Evolutionary conservation across 1,284 basidiomycete genomes (phyloP), one percentile per base, ranked within the genome.

Genomic region (Earliella scabrosa): DNA sequence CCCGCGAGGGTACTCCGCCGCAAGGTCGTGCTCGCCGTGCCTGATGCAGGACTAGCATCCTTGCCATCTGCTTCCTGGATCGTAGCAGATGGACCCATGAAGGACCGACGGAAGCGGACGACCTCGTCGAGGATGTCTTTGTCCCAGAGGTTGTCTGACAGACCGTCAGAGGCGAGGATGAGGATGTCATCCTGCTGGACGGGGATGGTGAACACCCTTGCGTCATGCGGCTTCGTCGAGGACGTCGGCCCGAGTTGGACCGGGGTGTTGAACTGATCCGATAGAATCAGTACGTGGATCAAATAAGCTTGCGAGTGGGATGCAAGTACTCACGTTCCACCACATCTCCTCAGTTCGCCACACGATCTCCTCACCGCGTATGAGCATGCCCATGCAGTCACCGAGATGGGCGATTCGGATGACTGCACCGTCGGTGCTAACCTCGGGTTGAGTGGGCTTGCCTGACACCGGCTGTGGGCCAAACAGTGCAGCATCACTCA

Each of bases 331-430:
- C 67, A 86, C 84, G 32, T 77, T 80, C 82, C 95, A 96, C 85
- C 96, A 96, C 89, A 97, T 97, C 74, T 98, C 96, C 52, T 92
- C 85, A 43, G 88, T 93, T 38, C 95, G 82, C 86, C 95, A 97
- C 3, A 90, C 85, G 38, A 97, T 83, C 58, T 87, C 80, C 14
- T 90, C 88, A 4, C 82, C 82, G 6, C 94, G 83, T 26, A 97
- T 85, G 38, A 97, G 80, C 80, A 94, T 88, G 21, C 92, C 86
- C 80, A 90, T 88, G 69, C 93, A 97, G 71, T 98, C 96, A 20
- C 96, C 96, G 8, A 98, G 73, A 67, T 98, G 95, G 1, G 95
- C 96, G 31, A 98, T 88, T 50, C 88, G 85, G 40, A 98, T 81
- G 47, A 95, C 87, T 10, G 60, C 60, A 5, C 56, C 56, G 13